A percentile compares a stretch with the other conserved stretches of the same genome.
Evolutionary conservation across 2,329 filamentous ascomycete genomes (phyloP).

Genomic region (Phaeophleospora eucalypticola): DNA sequence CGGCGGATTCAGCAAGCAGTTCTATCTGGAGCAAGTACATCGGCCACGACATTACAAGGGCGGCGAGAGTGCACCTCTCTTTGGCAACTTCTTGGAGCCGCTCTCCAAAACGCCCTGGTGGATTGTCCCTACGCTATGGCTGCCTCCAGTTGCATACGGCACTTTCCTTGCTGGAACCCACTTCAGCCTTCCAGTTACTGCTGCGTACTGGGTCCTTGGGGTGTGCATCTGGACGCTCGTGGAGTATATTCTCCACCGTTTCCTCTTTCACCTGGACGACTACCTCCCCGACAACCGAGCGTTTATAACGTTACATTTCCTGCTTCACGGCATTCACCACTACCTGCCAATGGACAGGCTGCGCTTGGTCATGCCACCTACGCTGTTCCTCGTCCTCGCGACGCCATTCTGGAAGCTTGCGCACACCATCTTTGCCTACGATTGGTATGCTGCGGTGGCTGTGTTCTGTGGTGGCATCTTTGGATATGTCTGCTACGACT

Average conservation of each 20-base stretch:
- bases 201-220: conserved; percentile 65
- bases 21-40: conserved; percentile 95
- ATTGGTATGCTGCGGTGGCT: conserved; percentile 76
- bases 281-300: conserved; percentile 89
- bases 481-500: conserved; percentile 91
- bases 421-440: conserved; percentile 73
- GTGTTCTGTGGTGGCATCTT: conserved; percentile 89
- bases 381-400: conserved; percentile 78
- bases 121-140: conserved; percentile 77
- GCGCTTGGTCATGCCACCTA: conserved; percentile 92
- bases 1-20: conserved; percentile 87
- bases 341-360: conserved; percentile 99
- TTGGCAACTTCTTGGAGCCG: conserved; percentile 99
- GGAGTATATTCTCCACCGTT: conserved; percentile 85
- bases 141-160: conserved; percentile 74
- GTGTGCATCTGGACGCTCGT: conserved; percentile 81
- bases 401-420: conserved; percentile 90
- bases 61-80: conserved; percentile 84
- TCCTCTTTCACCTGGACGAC: conserved; percentile 89
- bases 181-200: conserved; percentile 47
- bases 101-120: conserved; percentile 93
- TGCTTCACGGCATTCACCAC: conserved; percentile 94
- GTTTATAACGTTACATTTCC: conserved; percentile 81
- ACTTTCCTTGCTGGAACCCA: conserved; percentile 61
- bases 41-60: conserved; percentile 93